Conservation (phyloP, 257 asterid species). For the Penstemon eatonii region DNA sequence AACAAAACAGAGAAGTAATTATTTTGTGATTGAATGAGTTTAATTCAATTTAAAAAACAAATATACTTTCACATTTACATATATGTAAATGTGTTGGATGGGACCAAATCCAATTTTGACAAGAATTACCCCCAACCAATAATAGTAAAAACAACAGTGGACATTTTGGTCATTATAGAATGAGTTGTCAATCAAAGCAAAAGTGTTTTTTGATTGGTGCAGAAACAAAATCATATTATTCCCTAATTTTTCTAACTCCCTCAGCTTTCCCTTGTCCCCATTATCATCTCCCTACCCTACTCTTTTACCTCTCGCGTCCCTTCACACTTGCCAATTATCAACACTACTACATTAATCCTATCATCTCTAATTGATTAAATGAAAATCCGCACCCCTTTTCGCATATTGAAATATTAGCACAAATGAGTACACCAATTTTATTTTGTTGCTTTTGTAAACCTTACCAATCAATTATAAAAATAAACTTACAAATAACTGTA, state of each 20-base stretch:
- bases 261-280: constrained; percentile 42
- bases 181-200: constrained; percentile 64
- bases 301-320: constrained; percentile 26
- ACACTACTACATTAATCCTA: neutral
- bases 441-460: no score
- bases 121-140: neutral
- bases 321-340: constrained; percentile 35
- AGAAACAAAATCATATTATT: constrained; percentile 64
- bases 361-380: no score
- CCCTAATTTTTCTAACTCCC: constrained; percentile 29
- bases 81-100: no score
- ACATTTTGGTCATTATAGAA: constrained; percentile 40
- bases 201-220: constrained; percentile 38
- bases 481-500: no score
- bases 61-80: no score
- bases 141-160: constrained; percentile 33
- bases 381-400: no score
- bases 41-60: no score
- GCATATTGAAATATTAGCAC: no score
- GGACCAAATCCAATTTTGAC: neutral
- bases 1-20: no score
- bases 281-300: constrained; percentile 17
- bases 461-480: no score
- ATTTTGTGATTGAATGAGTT: no score
- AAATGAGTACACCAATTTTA: no score